phyloP scores from a whole-genome alignment of 2,329 filamentous ascomycete genomes.

The Uncinocarpus reesii region DNA sequence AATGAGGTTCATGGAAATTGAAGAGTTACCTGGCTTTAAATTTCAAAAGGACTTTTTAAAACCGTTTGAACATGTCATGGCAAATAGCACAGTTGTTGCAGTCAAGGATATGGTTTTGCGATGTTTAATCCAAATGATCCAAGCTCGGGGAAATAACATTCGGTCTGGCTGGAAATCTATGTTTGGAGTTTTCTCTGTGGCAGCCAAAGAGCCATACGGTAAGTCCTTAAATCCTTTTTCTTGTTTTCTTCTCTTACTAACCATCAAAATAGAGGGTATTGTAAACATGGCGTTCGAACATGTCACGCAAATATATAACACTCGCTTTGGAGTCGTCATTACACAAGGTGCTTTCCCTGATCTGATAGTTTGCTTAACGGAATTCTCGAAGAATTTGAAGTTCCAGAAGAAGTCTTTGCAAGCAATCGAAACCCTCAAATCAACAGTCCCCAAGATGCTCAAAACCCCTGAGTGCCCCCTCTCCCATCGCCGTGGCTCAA shows the following conservation, averaged over 20 bases:
- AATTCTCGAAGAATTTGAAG: slow-evolving; percentile 96
- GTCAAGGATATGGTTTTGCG: slow-evolving; percentile 97
- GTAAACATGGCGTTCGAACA: slow-evolving; percentile 96
- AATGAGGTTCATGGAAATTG: slow-evolving; percentile 98
- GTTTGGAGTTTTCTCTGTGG: slow-evolving; percentile 97
- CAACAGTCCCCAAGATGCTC: slow-evolving; percentile 87
- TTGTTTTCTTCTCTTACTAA: slow-evolving; percentile 19
- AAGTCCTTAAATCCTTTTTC: slow-evolving; percentile 21
- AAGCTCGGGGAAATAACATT: slow-evolving; percentile 91
- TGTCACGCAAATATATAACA: slow-evolving; percentile 89
- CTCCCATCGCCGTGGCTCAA: slow-evolving; percentile 51
- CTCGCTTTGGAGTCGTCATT: slow-evolving; percentile 89
- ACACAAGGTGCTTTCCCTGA: slow-evolving; percentile 95
- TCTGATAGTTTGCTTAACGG: slow-evolving; percentile 86
- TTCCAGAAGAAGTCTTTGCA: slow-evolving; percentile 98
- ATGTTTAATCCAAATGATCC: slow-evolving; percentile 98
- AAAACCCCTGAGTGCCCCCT: slow-evolving; percentile 90
- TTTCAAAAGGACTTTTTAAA: slow-evolving; percentile 99
- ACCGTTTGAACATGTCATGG: slow-evolving; percentile 94
- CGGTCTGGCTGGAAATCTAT: slow-evolving; percentile 97
- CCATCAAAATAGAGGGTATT: slow-evolving; percentile 58
- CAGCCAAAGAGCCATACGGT: slow-evolving; percentile 77
- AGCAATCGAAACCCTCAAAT: slow-evolving; percentile 89
- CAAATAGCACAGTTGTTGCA: slow-evolving; percentile 77
- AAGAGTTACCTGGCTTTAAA: slow-evolving; percentile 95